A percentile compares a stretch with the other conserved stretches of the same genome.
Evolutionary conservation across 2,329 filamentous ascomycete species (phyloP).

Genomic region (Beauveria brongniartii): DNA sequence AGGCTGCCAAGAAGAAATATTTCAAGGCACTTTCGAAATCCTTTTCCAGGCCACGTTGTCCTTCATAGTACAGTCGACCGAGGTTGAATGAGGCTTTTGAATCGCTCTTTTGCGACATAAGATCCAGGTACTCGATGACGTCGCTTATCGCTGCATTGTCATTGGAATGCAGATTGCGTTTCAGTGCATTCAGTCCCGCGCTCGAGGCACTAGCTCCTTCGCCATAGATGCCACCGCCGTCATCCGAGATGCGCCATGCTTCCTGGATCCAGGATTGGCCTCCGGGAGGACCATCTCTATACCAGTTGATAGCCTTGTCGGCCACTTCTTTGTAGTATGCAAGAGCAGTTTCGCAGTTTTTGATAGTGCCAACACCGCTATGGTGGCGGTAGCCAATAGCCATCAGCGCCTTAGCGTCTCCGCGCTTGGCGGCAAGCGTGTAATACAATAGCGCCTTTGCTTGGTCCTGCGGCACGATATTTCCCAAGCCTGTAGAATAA

Average conservation of each 20-base stretch:
- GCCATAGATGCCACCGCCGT: conserved; percentile 86
- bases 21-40: conserved; percentile 67
- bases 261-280: conserved; percentile 71
- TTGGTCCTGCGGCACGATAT: conserved; percentile 74
- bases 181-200: conserved; percentile 73
- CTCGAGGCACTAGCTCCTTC: conserved; percentile 89
- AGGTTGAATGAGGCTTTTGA: conserved; percentile 80
- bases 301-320: conserved; percentile 84
- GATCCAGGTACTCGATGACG: conserved; percentile 85
- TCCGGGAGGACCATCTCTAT: conserved; percentile 82
- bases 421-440: conserved; percentile 80
- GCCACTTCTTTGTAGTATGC: conserved; percentile 90
- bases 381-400: conserved; percentile 82
- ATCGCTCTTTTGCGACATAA: conserved; percentile 85
- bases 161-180: conserved; percentile 65
- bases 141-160: conserved; percentile 84
- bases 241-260: conserved; percentile 80
- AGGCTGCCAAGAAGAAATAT: conserved; percentile 74
- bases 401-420: conserved; percentile 85
- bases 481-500: conserved; percentile 87
- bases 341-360: conserved; percentile 76
- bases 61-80: conserved; percentile 82
- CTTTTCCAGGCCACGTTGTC: conserved; percentile 63
- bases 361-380: conserved; percentile 73
- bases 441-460: conserved; percentile 90